Evolutionary conservation across 129 eudicot species (phyloP).

Genomic region (Pseudognaphalium luteoalbum): DNA sequence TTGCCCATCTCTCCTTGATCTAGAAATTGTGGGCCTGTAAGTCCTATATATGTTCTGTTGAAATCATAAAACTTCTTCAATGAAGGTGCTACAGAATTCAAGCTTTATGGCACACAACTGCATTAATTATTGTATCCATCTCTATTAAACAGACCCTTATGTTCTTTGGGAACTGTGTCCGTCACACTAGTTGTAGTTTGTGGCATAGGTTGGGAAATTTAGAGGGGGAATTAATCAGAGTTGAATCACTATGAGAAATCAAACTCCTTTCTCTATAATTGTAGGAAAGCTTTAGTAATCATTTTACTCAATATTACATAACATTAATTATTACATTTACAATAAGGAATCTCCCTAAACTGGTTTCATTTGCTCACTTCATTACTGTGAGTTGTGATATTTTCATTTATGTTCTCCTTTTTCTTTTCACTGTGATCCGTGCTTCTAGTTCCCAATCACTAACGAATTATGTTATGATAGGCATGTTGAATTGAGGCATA

Average conservation of each 20-base stretch:
- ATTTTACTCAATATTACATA: background rate
- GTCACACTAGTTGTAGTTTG: slow-evolving; percentile 8
- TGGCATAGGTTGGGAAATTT: slow-evolving; percentile 24
- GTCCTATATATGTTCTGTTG: slow-evolving; percentile 38
- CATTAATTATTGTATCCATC: background rate
- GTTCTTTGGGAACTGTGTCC: slow-evolving; percentile 17
- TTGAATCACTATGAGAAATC: background rate
- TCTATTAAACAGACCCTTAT: background rate
- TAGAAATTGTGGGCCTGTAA: slow-evolving; percentile 91
- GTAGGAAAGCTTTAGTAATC: background rate
- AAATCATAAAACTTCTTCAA: slow-evolving; percentile 9
- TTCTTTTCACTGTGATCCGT: background rate
- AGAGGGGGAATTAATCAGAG: background rate
- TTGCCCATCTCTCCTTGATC: slow-evolving; percentile 74
- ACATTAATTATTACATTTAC: slow-evolving; percentile 7
- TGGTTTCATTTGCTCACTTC: background rate
- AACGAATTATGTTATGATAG: slow-evolving; percentile 35
- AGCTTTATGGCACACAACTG: slow-evolving; percentile 8
- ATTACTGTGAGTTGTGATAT: background rate
- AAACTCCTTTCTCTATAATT: background rate
- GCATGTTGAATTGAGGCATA: slow-evolving; percentile 73
- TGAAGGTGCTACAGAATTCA: background rate
- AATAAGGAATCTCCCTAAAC: background rate
- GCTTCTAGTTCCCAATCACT: slow-evolving; percentile 15
- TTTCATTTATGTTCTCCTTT: background rate